A percentile compares a stretch with the other conserved stretches of the same genome.
These are phyloP conservation scores for Rosellinia necatrix DNA, from an alignment of 2,329 filamentous ascomycete genomes.

Conservation along the genomic window DNA sequence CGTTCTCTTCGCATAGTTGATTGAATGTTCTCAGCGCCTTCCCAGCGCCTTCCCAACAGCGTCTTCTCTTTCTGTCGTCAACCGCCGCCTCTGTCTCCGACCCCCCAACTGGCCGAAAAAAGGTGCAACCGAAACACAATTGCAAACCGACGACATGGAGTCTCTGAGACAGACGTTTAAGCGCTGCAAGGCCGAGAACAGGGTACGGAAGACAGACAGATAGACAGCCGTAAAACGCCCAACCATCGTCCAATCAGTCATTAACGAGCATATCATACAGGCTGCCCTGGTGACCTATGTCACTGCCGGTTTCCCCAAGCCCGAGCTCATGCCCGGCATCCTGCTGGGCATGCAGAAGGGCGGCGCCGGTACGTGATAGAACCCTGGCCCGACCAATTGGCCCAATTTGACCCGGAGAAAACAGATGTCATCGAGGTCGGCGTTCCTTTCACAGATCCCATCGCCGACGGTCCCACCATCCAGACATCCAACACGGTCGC, in stretches of 20 bases:
- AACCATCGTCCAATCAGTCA: neutral
- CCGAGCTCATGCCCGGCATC: conserved; percentile 81
- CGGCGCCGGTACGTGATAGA: conserved; percentile 72
- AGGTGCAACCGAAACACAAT: neutral
- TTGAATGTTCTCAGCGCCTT: neutral
- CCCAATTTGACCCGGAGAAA: conserved; percentile 3
- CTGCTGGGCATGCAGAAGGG: conserved; percentile 90
- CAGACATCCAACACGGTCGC: conserved; percentile 93
- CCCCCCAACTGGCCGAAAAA: conserved; percentile 5
- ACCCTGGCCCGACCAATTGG: conserved; percentile 15
- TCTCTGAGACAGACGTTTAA: conserved; percentile 62
- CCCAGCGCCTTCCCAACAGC: neutral
- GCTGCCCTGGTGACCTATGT: conserved; percentile 93
- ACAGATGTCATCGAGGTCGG: conserved; percentile 95
- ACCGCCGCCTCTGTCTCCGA: neutral
- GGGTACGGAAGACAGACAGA: conserved; percentile 47
- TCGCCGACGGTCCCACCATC: conserved; percentile 96
- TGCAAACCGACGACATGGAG: conserved; percentile 52
- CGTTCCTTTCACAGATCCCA: conserved; percentile 96
- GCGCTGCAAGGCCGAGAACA: conserved; percentile 62
- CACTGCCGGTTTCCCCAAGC: conserved; percentile 86
- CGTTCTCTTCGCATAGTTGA: neutral
- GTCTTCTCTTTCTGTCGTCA: neutral
- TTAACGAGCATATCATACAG: conserved; percentile 46
- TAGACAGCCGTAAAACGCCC: neutral